Conservation (phyloP, 352 stramenopile species). For the Pythium biforme region DNA sequence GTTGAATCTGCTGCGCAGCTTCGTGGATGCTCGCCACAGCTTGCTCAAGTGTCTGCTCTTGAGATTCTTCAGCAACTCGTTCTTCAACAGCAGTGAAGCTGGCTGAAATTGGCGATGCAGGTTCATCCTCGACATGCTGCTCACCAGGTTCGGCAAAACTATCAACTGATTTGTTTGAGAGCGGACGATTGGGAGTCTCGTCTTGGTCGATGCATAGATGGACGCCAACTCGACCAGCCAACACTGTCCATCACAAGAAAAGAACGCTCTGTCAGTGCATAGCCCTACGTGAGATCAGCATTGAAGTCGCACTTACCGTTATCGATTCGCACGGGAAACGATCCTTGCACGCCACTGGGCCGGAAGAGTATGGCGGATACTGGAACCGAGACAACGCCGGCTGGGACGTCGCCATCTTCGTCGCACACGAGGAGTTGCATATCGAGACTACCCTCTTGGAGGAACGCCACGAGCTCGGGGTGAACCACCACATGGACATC, state of each 20-base stretch:
- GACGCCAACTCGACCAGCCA: constrained; percentile 16
- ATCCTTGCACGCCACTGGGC: constrained; percentile 38
- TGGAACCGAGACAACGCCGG: constrained; percentile 28
- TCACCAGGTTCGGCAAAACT: background rate
- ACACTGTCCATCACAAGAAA: background rate
- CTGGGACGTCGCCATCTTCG: background rate
- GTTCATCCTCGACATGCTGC: background rate
- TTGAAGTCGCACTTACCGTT: constrained; percentile 24
- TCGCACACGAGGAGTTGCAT: constrained; percentile 6
- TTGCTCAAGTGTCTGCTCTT: constrained; percentile 11
- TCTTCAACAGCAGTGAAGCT: background rate
- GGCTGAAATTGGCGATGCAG: background rate
- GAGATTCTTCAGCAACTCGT: background rate
- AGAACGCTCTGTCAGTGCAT: background rate
- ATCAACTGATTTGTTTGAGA: background rate
- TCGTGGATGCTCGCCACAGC: constrained; percentile 21
- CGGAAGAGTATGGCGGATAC: constrained; percentile 41
- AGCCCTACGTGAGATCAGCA: background rate
- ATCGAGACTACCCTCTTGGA: constrained; percentile 23
- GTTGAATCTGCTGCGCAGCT: constrained; percentile 18
- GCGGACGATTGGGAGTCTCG: background rate
- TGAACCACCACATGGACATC: constrained; percentile 22
- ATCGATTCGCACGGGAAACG: constrained; percentile 33
- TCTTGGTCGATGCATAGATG: constrained; percentile 26
- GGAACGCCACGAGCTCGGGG: constrained; percentile 15